A percentile compares a stretch with the other conserved stretches of the same genome.
phyloP scores from a whole-genome alignment of 2,329 filamentous ascomycete genomes.

The Pseudogymnoascus sp. region DNA sequence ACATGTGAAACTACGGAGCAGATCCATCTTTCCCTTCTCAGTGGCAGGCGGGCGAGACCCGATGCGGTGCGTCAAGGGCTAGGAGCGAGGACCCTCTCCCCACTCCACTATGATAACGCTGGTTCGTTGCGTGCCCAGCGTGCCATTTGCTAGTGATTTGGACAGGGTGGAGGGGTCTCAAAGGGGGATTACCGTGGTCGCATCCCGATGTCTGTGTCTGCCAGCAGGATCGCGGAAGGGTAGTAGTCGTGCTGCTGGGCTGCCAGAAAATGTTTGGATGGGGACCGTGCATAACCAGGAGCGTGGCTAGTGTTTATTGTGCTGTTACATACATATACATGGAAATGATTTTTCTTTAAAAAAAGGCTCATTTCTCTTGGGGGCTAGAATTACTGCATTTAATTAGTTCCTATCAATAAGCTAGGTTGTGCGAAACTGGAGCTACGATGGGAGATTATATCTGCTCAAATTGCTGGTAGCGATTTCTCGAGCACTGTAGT shows the following conservation, averaged over 20 bases:
- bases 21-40: not conserved
- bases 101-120: slow-evolving; percentile 1
- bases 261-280: not conserved
- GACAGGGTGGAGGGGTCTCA: not conserved
- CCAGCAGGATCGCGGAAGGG: not conserved
- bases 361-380: not conserved
- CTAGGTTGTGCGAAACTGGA: not conserved
- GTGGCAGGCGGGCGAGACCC: not conserved
- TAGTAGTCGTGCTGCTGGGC: not conserved
- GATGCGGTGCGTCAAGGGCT: slow-evolving; percentile 1
- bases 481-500: not conserved
- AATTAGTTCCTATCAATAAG: not conserved
- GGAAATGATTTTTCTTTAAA: not conserved
- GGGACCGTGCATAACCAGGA: not conserved
- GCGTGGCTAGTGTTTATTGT: not conserved
- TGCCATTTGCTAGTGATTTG: not conserved
- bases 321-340: not conserved
- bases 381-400: not conserved
- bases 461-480: not conserved
- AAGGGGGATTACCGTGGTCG: not conserved
- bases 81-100: not conserved
- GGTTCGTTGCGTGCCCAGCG: not conserved
- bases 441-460: not conserved
- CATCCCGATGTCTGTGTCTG: not conserved
- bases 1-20: not conserved